A percentile compares a stretch with the other conserved stretches of the same genome.
Evolutionary conservation across 306 rosid genomes (phyloP).

Genomic region (Carpinus fangiana): DNA sequence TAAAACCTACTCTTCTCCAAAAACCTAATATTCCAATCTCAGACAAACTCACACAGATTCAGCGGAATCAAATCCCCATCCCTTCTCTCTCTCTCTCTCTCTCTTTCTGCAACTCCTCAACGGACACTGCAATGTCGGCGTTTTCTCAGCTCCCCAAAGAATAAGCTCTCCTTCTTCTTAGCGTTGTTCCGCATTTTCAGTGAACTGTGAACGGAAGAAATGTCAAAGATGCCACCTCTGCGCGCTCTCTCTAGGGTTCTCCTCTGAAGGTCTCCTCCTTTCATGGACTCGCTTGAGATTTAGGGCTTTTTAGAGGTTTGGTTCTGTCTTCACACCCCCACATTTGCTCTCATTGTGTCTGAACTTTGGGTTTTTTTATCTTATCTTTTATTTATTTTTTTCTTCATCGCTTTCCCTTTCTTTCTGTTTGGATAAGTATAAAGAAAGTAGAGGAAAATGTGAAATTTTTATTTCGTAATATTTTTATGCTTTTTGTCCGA

Average conservation of each 20-base stretch:
- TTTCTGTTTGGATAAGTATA: slow-evolving; percentile 1
- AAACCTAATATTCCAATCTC: slow-evolving; percentile 72
- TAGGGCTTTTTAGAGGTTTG: slow-evolving; percentile 6
- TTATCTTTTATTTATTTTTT: background rate
- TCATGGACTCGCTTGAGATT: background rate
- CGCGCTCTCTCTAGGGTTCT: background rate
- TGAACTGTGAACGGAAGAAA: slow-evolving; percentile 11
- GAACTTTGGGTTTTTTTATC: background rate
- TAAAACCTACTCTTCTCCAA: slow-evolving; percentile 29
- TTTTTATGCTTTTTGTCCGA: too few relatives aligned
- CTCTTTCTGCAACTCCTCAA: slow-evolving; percentile 10
- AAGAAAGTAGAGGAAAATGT: slow-evolving; percentile 7
- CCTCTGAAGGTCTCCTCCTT: background rate
- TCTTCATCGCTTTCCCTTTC: background rate
- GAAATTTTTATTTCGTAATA: background rate
- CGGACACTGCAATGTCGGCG: slow-evolving; percentile 14
- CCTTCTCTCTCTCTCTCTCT: slow-evolving; percentile 9
- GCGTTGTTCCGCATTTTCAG: background rate
- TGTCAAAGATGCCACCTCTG: slow-evolving; percentile 38
- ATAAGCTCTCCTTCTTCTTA: background rate
- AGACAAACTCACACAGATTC: slow-evolving; percentile 34
- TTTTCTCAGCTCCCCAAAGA: slow-evolving; percentile 20
- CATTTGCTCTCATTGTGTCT: background rate
- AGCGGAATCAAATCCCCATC: slow-evolving; percentile 35
- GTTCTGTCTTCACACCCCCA: background rate